Conservation (phyloP, 2,329 filamentous ascomycete species). For the Ceratocystis destructans region DNA sequence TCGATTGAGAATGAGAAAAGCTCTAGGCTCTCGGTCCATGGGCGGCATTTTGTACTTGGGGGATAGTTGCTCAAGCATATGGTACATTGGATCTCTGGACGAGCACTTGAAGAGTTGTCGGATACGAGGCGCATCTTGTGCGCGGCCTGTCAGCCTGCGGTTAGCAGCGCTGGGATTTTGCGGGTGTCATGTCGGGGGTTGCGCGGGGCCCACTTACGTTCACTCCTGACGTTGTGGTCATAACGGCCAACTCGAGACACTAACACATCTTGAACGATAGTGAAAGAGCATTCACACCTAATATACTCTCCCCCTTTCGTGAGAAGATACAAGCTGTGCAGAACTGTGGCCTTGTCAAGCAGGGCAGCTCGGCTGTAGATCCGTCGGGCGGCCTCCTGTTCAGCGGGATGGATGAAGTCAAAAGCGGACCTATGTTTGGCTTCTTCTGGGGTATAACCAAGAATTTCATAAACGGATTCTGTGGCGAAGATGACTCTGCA, state of each 20-base stretch:
- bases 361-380: constrained; percentile 60
- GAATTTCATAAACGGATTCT: constrained; percentile 68
- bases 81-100: constrained; percentile 69
- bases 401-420: constrained; percentile 74
- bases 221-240: constrained; percentile 50
- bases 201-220: constrained; percentile 44
- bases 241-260: constrained; percentile 77
- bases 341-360: constrained; percentile 71
- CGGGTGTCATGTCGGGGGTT: background rate
- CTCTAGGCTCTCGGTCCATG: constrained; percentile 61
- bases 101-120: constrained; percentile 69
- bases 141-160: constrained; percentile 45
- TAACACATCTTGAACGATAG: constrained; percentile 74
- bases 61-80: constrained; percentile 77
- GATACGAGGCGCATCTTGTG: constrained; percentile 62
- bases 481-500: constrained; percentile 73
- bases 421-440: constrained; percentile 65
- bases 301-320: constrained; percentile 39
- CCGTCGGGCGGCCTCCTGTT: constrained; percentile 59
- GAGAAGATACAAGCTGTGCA: constrained; percentile 34
- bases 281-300: constrained; percentile 78
- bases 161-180: background rate
- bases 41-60: constrained; percentile 58
- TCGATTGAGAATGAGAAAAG: constrained; percentile 71
- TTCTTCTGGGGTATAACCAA: constrained; percentile 65